Base-by-base conservation (phyloP, 2,329 filamentous ascomycete species). In the Trichophyton rubrum region DNA sequence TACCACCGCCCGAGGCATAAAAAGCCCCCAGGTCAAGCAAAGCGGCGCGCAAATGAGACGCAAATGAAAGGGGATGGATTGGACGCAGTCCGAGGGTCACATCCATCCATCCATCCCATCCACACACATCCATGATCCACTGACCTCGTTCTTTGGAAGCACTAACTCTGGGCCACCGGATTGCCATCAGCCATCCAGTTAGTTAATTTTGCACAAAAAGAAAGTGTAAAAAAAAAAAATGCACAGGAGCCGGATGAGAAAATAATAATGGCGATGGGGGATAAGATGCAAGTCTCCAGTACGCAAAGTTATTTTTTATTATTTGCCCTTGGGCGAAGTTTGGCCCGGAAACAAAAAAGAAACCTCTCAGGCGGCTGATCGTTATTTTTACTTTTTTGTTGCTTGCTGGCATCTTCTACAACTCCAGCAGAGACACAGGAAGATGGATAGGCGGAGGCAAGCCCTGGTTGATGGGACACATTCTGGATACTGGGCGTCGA, bases 161-260 rank as follows among this genome's bases (percentile, higher is more conserved):
- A 55, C 51, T 55, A 55, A 55, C 51, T 35, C 51, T 55, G 51
- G 51, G 51, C 51, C 51, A 55, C 51, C 51, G 51, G 51, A 55
- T 55, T 55, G 51, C 51, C 51, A 55, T 55, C 51, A 55, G 51
- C 51, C 51, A 55, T 55, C 51, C 51, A 55, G 51, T 30, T 55
- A 55, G 51, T 30, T 55, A 55, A 55, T 33, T 55, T 55, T 55
- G 27, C 51, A 55, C 51, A 55, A 55, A 55, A 55, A 55, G 51
- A 55, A 55, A 55, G 51, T 55, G 51, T 55, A 51, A n/a, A 22
- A 17, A 51, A 20, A 22, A 20, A 17, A 51, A 20, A 22, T 3
- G 22, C 17, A 51, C 9, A 20, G 33, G 51, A 55, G 51, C 51
- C 51, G 51, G 51, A 55, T 33, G 51, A 30, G 27, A 55, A 47